Evolutionary conservation across 164 flowering plant genomes (phyloP).

Genomic region (Stephania japonica): DNA sequence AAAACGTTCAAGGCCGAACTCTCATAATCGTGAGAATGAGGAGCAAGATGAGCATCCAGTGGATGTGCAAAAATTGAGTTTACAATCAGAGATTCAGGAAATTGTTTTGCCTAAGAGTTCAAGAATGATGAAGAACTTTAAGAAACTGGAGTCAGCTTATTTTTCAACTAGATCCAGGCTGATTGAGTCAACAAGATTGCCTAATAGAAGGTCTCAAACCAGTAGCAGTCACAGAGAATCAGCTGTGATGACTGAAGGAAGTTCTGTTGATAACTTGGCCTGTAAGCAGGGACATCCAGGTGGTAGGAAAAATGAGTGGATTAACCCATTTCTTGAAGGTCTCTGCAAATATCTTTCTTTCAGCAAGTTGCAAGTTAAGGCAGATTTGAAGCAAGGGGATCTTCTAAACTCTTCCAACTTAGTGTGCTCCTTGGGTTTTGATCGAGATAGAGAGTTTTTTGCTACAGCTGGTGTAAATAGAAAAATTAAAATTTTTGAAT

Average conservation of each 20-base stretch:
- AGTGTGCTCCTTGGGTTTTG: constrained; percentile 86
- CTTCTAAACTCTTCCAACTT: constrained; percentile 84
- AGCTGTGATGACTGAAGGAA: constrained; percentile 55
- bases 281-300: constrained; percentile 36
- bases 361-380: constrained; percentile 74
- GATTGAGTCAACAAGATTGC: constrained; percentile 27
- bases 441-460: constrained; percentile 91
- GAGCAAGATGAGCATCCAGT: constrained; percentile 32
- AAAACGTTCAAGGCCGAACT: constrained; percentile 48
- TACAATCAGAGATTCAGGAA: constrained; percentile 30
- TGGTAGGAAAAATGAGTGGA: constrained; percentile 54
- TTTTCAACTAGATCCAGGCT: constrained; percentile 60
- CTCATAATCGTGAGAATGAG: constrained; percentile 21
- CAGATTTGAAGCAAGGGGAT: constrained; percentile 92
- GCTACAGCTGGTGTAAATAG: constrained; percentile 97
- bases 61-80: constrained; percentile 28
- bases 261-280: constrained; percentile 55
- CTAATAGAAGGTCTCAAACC: constrained; percentile 32
- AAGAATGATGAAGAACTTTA: constrained; percentile 78
- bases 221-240: constrained; percentile 60
- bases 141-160: constrained; percentile 79
- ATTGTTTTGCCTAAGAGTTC: constrained; percentile 45
- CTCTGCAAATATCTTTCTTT: constrained; percentile 83
- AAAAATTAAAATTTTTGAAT: constrained; percentile 94
- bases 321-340: constrained; percentile 84